Evolutionary conservation across 768 basidiomycete genomes (phyloP).

Genomic region (Suillus ampliporus): DNA sequence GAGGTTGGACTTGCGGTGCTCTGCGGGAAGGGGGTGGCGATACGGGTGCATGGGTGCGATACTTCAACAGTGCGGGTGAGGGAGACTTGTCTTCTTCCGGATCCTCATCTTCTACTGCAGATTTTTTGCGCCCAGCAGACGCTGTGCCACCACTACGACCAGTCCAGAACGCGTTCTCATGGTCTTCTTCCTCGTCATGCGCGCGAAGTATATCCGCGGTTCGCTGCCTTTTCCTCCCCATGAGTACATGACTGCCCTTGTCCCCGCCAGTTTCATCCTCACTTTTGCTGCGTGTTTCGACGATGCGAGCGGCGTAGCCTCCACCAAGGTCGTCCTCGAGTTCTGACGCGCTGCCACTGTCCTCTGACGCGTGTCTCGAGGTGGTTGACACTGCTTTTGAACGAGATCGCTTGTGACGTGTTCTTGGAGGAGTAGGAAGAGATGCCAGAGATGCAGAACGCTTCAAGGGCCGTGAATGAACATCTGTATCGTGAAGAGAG

Average conservation of each 20-base stretch:
- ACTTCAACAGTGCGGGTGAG: constrained; percentile 44
- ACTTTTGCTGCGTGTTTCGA: constrained; percentile 15
- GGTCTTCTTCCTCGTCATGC: constrained; percentile 59
- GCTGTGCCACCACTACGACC: constrained; percentile 22
- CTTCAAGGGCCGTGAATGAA: constrained; percentile 49
- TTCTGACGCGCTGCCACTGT: constrained; percentile 44
- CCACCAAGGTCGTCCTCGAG: constrained; percentile 24
- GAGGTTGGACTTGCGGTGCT: constrained; percentile 39
- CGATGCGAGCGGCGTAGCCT: constrained; percentile 15
- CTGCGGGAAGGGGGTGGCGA: constrained; percentile 74
- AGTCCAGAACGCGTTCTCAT: constrained; percentile 44
- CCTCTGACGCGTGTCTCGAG: constrained; percentile 49
- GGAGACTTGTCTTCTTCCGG: constrained; percentile 25
- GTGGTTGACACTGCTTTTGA: constrained; percentile 49
- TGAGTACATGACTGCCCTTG: constrained; percentile 21
- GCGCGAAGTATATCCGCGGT: constrained; percentile 38
- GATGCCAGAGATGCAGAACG: constrained; percentile 69
- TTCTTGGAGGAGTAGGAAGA: constrained; percentile 70
- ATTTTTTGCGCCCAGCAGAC: constrained; percentile 30
- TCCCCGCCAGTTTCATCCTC: constrained; percentile 27
- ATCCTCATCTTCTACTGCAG: constrained; percentile 11
- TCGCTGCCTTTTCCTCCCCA: constrained; percentile 46
- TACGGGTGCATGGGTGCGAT: constrained; percentile 50
- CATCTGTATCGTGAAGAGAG: constrained; percentile 19
- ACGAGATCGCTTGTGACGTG: constrained; percentile 54